A percentile compares a stretch with the other conserved stretches of the same genome.
Evolutionary conservation across 2,329 filamentous ascomycete genomes (phyloP).

Genomic region (Alternaria triticina): DNA sequence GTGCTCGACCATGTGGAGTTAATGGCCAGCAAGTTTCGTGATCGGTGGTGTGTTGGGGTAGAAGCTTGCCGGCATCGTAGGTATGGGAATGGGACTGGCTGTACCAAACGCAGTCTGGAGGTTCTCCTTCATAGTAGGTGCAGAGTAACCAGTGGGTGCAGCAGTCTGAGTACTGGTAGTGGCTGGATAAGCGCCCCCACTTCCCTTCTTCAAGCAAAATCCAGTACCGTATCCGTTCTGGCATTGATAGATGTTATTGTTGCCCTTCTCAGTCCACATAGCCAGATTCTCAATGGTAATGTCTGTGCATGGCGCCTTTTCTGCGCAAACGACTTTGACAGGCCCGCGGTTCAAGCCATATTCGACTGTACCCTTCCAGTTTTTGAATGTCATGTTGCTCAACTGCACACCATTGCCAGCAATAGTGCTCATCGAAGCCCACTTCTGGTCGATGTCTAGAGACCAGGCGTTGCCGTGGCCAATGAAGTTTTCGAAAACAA

Average conservation of each 20-base stretch:
- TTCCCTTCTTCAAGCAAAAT: constrained; percentile 53
- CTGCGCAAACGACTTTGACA: constrained; percentile 60
- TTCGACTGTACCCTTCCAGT: constrained; percentile 62
- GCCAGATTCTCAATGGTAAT: constrained; percentile 59
- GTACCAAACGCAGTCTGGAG: constrained; percentile 39
- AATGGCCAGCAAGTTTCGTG: constrained; percentile 35
- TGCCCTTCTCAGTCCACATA: constrained; percentile 61
- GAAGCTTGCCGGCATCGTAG: constrained; percentile 50
- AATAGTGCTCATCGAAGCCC: constrained; percentile 52
- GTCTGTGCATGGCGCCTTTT: constrained; percentile 59
- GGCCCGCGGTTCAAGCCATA: constrained; percentile 60
- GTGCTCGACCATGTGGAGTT: background rate
- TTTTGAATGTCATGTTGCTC: constrained; percentile 59
- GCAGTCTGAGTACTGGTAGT: constrained; percentile 44
- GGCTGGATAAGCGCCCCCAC: constrained; percentile 35
- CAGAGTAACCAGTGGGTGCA: constrained; percentile 48
- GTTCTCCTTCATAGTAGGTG: constrained; percentile 46
- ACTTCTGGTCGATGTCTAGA: constrained; percentile 62
- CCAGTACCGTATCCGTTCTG: constrained; percentile 58
- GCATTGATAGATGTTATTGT: constrained; percentile 54
- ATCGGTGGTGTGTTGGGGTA: constrained; percentile 47
- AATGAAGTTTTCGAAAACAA: constrained; percentile 64
- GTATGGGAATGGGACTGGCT: constrained; percentile 50
- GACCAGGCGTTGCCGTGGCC: constrained; percentile 66
- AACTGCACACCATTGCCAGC: constrained; percentile 60